Evolutionary conservation across 176 grass and related monocot species (phyloP).

Genomic region (Cenchrus americanus): DNA sequence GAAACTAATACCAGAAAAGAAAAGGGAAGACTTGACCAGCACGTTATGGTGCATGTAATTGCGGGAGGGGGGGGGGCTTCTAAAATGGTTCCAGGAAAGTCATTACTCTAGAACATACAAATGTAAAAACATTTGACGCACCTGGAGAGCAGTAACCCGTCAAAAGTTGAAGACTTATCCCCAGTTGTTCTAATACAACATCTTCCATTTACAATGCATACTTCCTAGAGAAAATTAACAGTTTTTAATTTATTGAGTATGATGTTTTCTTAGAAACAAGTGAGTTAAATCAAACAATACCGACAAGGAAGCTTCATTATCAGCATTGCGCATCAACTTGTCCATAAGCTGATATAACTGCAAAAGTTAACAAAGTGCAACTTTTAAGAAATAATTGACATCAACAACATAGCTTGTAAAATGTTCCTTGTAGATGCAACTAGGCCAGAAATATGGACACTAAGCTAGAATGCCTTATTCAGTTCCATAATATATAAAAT

Average conservation of each 20-base stretch:
- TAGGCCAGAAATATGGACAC: not conserved
- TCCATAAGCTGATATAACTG: constrained; percentile 84
- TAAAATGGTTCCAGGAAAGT: constrained; percentile 31
- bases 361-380: constrained; percentile 35
- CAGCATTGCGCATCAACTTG: constrained; percentile 56
- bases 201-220: constrained; percentile 75
- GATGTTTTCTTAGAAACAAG: constrained; percentile 31
- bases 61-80: no score
- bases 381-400: constrained; percentile 10
- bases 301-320: constrained; percentile 59
- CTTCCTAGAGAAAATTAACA: constrained; percentile 61
- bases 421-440: constrained; percentile 4
- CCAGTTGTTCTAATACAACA: constrained; percentile 62
- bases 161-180: constrained; percentile 44
- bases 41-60: no score
- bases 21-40: no score
- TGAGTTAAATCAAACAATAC: constrained; percentile 60
- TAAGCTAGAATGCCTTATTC: not conserved
- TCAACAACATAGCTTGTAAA: not conserved
- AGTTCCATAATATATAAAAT: not conserved
- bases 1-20: no score
- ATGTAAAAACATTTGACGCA: constrained; percentile 19
- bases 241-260: constrained; percentile 27
- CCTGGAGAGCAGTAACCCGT: constrained; percentile 76
- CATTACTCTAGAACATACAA: constrained; percentile 9